Percentiles rank a stretch among this genome's conserved stretches.
Evolutionary conservation across 192 early-diverging fungal species (phyloP).

Genomic region (Chytriomyces confervae): DNA sequence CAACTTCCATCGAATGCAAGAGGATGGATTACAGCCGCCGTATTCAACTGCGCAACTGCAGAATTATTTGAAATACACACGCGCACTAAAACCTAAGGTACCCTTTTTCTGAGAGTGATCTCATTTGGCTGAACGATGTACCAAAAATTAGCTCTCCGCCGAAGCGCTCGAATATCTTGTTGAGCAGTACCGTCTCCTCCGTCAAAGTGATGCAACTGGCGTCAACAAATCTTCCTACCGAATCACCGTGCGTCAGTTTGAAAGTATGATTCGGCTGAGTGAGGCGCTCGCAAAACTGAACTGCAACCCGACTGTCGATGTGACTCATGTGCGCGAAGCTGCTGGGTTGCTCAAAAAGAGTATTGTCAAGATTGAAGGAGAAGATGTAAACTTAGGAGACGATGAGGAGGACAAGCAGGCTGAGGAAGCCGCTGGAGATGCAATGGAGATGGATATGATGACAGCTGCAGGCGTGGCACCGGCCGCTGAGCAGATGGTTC

Average conservation of each 20-base stretch:
- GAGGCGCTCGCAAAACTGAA: slow-evolving; percentile 93
- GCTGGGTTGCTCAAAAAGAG: slow-evolving; percentile 83
- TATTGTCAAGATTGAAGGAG: slow-evolving; percentile 69
- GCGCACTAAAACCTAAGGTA: slow-evolving; percentile 84
- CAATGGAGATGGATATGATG: slow-evolving; percentile 42
- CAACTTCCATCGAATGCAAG: slow-evolving; percentile 70
- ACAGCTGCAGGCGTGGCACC: background rate
- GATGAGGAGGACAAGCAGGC: slow-evolving; percentile 48
- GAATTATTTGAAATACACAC: slow-evolving; percentile 87
- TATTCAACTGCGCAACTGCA: slow-evolving; percentile 77
- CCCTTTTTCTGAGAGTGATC: background rate
- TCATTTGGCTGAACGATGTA: slow-evolving; percentile 12
- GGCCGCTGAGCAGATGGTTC: background rate
- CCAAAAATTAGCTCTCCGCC: slow-evolving; percentile 58
- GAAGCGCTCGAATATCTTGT: slow-evolving; percentile 80
- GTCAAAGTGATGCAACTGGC: slow-evolving; percentile 84
- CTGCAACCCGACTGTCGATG: slow-evolving; percentile 65
- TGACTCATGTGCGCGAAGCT: slow-evolving; percentile 83
- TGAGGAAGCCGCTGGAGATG: slow-evolving; percentile 42
- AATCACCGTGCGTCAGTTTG: slow-evolving; percentile 96
- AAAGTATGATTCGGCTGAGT: slow-evolving; percentile 93
- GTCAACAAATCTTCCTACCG: slow-evolving; percentile 73
- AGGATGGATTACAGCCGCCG: slow-evolving; percentile 72
- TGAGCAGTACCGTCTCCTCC: slow-evolving; percentile 83
- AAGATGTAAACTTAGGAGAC: slow-evolving; percentile 46